These are phyloP conservation scores for Calonectria montana DNA, from an alignment of 2,329 filamentous ascomycete genomes.

Conservation along the genomic window DNA sequence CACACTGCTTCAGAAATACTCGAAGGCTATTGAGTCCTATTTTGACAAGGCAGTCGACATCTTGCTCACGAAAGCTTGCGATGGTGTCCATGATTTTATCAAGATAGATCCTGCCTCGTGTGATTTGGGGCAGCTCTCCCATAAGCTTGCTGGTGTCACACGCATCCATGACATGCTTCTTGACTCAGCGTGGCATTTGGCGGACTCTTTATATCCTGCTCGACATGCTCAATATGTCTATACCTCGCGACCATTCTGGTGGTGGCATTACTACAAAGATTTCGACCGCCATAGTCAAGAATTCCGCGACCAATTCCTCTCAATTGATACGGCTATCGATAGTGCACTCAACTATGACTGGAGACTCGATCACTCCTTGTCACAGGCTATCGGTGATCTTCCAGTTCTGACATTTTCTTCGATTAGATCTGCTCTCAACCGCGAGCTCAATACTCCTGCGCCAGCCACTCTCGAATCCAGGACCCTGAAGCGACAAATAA, in stretches of 20 bases:
- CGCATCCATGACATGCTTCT: constrained; percentile 50
- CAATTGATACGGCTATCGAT: constrained; percentile 41
- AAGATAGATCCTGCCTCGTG: constrained; percentile 9
- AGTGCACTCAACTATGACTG: constrained; percentile 46
- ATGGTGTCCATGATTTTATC: constrained; percentile 28
- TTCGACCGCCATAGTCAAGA: constrained; percentile 44
- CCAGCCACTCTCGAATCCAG: constrained; percentile 47
- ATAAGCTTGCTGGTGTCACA: constrained; percentile 34
- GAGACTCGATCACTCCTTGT: constrained; percentile 46
- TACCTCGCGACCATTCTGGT: constrained; percentile 52
- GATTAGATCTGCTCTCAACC: constrained; percentile 42
- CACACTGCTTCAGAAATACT: constrained; percentile 35
- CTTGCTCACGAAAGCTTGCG: constrained; percentile 31
- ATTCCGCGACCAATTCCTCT: constrained; percentile 45
- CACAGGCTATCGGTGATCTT: constrained; percentile 50
- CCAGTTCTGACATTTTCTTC: constrained; percentile 48
- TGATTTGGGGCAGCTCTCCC: constrained; percentile 24
- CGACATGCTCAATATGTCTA: constrained; percentile 50
- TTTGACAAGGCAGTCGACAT: constrained; percentile 44
- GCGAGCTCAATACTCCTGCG: constrained; percentile 44
- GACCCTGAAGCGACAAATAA: constrained; percentile 51
- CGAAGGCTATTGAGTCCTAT: constrained; percentile 45
- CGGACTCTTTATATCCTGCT: constrained; percentile 49
- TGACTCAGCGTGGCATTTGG: constrained; percentile 51
- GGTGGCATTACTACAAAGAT: constrained; percentile 53